Conservation (phyloP, 768 basidiomycete species). For the Phanerochaete carnosa region DNA sequence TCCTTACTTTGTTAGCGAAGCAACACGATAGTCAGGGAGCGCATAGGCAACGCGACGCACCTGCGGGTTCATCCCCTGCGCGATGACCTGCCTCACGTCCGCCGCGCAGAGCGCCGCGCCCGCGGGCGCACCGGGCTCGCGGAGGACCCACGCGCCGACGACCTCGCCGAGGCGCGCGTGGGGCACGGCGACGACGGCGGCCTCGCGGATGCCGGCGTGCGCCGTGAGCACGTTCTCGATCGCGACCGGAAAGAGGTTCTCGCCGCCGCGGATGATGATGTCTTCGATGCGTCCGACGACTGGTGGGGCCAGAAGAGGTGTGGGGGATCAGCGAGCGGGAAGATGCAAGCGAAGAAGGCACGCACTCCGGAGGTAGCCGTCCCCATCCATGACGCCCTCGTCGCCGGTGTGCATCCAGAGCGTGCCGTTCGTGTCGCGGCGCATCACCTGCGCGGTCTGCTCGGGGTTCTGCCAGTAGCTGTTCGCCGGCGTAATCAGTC, state of each 20-base stretch:
- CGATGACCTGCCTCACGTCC: conserved; percentile 52
- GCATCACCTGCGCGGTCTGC: conserved; percentile 64
- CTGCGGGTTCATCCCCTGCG: conserved; percentile 73
- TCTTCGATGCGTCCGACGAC: conserved; percentile 84
- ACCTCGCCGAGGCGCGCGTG: conserved; percentile 70
- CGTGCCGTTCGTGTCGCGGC: conserved; percentile 48
- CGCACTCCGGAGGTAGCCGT: conserved; percentile 74
- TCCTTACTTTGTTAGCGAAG: neutral
- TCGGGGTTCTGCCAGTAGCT: conserved; percentile 78
- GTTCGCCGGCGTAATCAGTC: neutral
- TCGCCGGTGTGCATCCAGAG: conserved; percentile 88
- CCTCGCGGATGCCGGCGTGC: conserved; percentile 60
- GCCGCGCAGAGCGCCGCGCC: conserved; percentile 31
- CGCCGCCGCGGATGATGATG: conserved; percentile 84
- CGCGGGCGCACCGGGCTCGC: conserved; percentile 29
- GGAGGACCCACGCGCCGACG: conserved; percentile 76
- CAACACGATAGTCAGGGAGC: neutral
- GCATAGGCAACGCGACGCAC: conserved; percentile 37
- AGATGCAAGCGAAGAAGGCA: conserved; percentile 1
- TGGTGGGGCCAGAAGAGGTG: conserved; percentile 23
- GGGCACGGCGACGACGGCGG: conserved; percentile 70
- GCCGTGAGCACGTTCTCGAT: conserved; percentile 73
- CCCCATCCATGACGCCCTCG: conserved; percentile 75
- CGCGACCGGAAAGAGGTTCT: conserved; percentile 84
- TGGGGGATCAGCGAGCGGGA: neutral